Base-by-base conservation (phyloP, 176 grass and related monocot species). In the Raddia distichophylla region DNA sequence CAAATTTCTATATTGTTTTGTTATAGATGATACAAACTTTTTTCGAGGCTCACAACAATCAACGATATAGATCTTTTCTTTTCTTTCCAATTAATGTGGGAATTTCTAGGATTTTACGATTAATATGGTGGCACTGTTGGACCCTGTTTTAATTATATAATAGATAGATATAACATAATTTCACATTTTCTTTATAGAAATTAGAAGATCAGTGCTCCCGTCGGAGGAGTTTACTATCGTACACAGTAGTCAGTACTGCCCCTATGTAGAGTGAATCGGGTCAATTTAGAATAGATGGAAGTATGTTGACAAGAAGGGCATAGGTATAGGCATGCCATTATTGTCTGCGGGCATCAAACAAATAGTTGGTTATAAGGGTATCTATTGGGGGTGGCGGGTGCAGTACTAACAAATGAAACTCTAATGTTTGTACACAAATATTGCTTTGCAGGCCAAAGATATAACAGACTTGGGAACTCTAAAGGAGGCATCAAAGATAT, bases 401-500 rank as follows among this genome's bases (percentile, higher is more conserved):
- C 40, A 63, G 8, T 40, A 4, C 15, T 73, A 8, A 74, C 43
- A 57, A 69, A 47, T 5, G 57, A 42, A 48, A 83, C 4, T 57
- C 32, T 81, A 40, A 80, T 86, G 66, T 73, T 67, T n/a, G 84
- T 68, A 22, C 76, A 54, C 71, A 64, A 75, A 80, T 86, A 60
- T 83, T 55, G 67, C 16, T 86, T 66, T 70, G 75, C 89, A 98
- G 96, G 93, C 90, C 48, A 86, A 89, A 88, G 96, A 98, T 90
- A 95, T 98, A 77, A 86, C 89, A 55, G 93, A 98, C 65, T 82
- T 98, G 74, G 93, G 93, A 77, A 84, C 96, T 67, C 59, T 98
- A 63, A 95, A 93, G 86, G 87, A 95, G 76, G 96, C 90, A 74
- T 94, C 90, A 64, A 98, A 98, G 75, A 87, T 98, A 93, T 98